A percentile compares a stretch with the other conserved stretches of the same genome.
Conservation (phyloP, 2,329 filamentous ascomycete genomes). For the Grosmannia huntii region DNA sequence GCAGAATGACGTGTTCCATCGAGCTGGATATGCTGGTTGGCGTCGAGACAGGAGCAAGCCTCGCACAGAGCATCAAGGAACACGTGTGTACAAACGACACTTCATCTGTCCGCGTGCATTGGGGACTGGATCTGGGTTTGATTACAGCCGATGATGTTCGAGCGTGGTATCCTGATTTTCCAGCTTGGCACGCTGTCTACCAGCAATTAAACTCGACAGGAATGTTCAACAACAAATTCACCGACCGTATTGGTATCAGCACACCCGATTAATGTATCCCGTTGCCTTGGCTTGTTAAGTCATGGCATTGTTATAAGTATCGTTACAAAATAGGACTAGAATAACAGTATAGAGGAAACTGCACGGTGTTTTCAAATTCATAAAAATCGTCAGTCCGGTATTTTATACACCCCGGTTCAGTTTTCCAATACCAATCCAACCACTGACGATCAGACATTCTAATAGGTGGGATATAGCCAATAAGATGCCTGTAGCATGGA, state of each 20-base stretch:
- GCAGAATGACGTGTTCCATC: conserved; percentile 15
- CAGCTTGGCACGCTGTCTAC: conserved; percentile 13
- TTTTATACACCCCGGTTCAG: no score
- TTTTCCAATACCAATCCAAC: no score
- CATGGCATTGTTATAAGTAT: background rate
- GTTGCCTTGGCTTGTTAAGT: background rate
- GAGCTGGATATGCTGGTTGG: conserved; percentile 16
- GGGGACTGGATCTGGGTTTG: conserved; percentile 15
- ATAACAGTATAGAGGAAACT: background rate
- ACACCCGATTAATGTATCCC: background rate
- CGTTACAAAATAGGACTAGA: background rate
- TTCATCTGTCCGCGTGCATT: conserved; percentile 13
- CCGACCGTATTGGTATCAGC: conserved; percentile 13
- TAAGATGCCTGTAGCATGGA: no score
- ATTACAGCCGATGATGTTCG: conserved; percentile 12
- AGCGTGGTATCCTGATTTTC: conserved; percentile 14
- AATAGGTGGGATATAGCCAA: no score
- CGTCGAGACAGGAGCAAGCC: conserved; percentile 9
- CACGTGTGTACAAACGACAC: conserved; percentile 8
- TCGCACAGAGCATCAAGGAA: conserved; percentile 13
- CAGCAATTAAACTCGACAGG: conserved; percentile 13
- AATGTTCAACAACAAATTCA: conserved; percentile 18
- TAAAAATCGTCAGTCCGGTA: no score
- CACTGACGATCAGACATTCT: no score
- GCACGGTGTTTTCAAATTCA: no score